Conservation (phyloP, 805 yeast genomes). For the Komagataella pastoris region DNA sequence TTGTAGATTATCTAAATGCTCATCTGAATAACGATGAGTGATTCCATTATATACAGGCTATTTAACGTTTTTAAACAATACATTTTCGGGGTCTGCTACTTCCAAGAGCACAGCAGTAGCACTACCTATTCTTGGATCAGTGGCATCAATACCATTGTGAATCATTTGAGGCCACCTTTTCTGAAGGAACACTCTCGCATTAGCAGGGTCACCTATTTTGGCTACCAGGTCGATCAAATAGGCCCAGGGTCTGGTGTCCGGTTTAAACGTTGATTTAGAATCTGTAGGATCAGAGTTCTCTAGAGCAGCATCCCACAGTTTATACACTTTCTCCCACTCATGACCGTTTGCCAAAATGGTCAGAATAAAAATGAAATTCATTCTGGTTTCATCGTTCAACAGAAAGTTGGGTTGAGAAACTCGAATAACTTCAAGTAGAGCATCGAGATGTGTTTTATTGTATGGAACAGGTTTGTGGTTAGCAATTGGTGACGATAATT, state of each 20-base stretch:
- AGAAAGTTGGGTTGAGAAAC: background rate
- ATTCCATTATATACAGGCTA: background rate
- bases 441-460: background rate
- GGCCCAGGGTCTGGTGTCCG: background rate
- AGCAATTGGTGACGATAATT: background rate
- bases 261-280: background rate
- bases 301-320: background rate
- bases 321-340: background rate
- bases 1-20: conserved; percentile 65
- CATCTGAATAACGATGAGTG: conserved; percentile 29
- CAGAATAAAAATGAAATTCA: background rate
- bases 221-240: background rate
- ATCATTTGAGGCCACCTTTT: background rate
- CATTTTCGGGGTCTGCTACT: background rate
- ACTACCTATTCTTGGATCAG: background rate
- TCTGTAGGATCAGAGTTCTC: background rate
- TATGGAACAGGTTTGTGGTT: background rate
- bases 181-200: background rate
- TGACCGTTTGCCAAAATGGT: background rate
- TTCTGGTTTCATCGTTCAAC: background rate
- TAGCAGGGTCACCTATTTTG: background rate
- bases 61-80: background rate
- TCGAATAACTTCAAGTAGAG: background rate
- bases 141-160: background rate
- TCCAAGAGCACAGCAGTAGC: background rate